Evolutionary conservation across 495 filamentous ascomycete genomes (phyloP), one percentile per base, ranked within the genome.

Genomic region (Podospora conica): DNA sequence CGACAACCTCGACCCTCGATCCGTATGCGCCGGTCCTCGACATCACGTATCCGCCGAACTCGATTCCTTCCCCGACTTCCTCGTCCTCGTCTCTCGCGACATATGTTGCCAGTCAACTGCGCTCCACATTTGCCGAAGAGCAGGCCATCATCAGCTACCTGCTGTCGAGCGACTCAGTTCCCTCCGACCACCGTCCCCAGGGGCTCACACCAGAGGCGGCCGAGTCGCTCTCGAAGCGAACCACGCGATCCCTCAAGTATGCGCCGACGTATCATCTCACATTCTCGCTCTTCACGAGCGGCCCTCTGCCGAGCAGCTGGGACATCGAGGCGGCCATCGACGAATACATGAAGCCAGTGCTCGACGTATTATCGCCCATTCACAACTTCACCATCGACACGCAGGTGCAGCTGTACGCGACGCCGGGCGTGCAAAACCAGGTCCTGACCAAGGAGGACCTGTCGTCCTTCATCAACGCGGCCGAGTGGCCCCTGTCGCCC

Each of bases 311-410:
- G 9, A 95, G 90, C 9, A 90, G 87, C 27, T 98, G 96, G 95
- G 92, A 96, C 33, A 92, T 98, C 58, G 90, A 96, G 69, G 79
- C 83, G 53, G 93, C 93, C 7, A 84, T 98, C 40, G 82, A 88
- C 15, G 85, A 92, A 71, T 92, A 96, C 75, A 83, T 98, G 72
- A 80, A 86, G 20, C 94, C 95, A 0, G 82, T 98, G 55, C 82
- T 98, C 0, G 82, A 91, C 48, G 85, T 89, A 28, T 83, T 97
- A 25, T 84, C 86, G 3, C 82, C 87, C 18, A 94, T 98, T 68
- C 93, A 91, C 81, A 94, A 96, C 73, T 98, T 98, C 75, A 97
- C 95, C 22, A 87, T 98, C 48, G 95, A 98, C 74, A 96, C 92
- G 1, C 95, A 98, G 75, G 90, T 98, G 12, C 95, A 98, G 79